Conservation (phyloP, 2,329 filamentous ascomycete species). For the Aspergillus arachidicola region DNA sequence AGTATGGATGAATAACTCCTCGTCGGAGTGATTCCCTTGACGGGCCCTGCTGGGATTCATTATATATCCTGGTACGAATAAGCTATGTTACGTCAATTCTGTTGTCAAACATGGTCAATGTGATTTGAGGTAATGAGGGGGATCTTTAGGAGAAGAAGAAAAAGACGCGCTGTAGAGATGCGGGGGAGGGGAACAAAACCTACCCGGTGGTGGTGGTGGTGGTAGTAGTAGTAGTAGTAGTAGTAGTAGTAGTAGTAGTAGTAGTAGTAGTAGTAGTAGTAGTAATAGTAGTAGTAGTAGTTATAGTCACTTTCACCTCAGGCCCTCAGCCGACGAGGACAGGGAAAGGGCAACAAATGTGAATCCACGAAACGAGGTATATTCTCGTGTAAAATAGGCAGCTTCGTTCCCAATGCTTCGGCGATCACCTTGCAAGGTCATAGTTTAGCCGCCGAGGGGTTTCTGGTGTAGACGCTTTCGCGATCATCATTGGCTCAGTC, state of each 20-base stretch:
- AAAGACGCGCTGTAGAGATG: neutral
- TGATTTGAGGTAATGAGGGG: neutral
- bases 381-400: neutral
- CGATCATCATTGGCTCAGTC: constrained; percentile 19
- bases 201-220: neutral
- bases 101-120: neutral
- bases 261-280: too few relatives aligned
- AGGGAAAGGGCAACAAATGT: neutral
- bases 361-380: neutral
- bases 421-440: neutral
- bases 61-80: constrained; percentile 11
- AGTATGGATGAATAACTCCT: constrained; percentile 71
- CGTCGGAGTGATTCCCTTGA: constrained; percentile 73
- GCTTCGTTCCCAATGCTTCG: neutral
- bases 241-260: too few relatives aligned
- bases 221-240: too few relatives aligned
- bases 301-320: neutral
- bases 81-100: neutral
- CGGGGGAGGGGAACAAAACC: neutral
- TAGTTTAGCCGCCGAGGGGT: constrained; percentile 19
- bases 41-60: constrained; percentile 50
- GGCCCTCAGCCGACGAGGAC: neutral
- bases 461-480: constrained; percentile 11
- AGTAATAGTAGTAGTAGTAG: too few relatives aligned
- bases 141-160: neutral